These are phyloP conservation scores for Oryza punctata DNA, from an alignment of 176 grass and related monocot species.

Conservation along the genomic window DNA sequence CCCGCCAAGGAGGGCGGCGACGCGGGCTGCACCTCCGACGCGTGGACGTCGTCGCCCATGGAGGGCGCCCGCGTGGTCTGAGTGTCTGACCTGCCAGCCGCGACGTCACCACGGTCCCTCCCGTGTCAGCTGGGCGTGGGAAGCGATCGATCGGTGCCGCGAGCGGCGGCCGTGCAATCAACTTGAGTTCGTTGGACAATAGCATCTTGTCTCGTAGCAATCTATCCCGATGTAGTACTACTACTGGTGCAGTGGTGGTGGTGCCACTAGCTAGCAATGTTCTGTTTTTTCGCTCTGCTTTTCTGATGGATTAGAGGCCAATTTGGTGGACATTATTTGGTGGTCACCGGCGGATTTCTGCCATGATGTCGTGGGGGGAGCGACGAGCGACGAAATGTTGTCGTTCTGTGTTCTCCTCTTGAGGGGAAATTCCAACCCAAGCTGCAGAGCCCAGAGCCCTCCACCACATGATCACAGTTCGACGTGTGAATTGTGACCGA, in stretches of 20 bases:
- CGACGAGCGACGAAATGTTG: neutral
- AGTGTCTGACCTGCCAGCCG: slow-evolving; percentile 22
- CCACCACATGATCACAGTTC: neutral
- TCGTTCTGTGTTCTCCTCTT: neutral
- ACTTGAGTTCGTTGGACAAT: neutral
- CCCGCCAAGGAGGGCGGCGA: slow-evolving; percentile 29
- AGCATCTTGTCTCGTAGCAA: neutral
- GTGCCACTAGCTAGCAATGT: neutral
- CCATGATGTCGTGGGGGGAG: neutral
- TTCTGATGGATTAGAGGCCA: neutral
- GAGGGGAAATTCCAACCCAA: neutral
- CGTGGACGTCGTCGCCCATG: slow-evolving; percentile 50
- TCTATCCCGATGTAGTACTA: neutral
- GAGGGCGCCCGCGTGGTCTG: slow-evolving; percentile 48
- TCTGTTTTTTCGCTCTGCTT: neutral
- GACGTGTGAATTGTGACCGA: neutral
- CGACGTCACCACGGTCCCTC: neutral
- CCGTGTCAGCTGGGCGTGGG: neutral
- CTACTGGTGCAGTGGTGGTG: neutral
- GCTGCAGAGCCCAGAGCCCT: neutral
- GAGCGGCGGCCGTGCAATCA: slow-evolving; percentile 23
- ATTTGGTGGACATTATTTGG: neutral
- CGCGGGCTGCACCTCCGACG: slow-evolving; percentile 53
- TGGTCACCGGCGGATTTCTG: neutral
- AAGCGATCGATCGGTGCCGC: neutral